Percentiles rank a stretch among this genome's conserved stretches.
Evolutionary conservation across 2,329 filamentous ascomycete species (phyloP).

Genomic region (Colletotrichum endophyticum): DNA sequence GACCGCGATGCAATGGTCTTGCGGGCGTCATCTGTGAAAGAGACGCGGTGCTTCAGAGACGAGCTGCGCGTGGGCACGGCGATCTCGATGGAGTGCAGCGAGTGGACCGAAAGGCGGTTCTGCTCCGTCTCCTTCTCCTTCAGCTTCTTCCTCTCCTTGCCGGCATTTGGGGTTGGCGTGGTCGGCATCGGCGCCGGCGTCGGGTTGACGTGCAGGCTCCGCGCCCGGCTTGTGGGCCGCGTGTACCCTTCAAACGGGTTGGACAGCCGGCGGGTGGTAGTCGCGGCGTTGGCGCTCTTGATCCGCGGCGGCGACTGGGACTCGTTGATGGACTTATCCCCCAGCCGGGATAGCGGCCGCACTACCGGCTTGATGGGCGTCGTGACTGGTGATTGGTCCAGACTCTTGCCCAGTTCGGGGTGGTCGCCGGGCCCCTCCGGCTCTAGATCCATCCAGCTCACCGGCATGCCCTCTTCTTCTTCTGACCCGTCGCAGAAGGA

Average conservation of each 20-base stretch:
- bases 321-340: conserved; percentile 15
- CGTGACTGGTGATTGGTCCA: conserved; percentile 6
- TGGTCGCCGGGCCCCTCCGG: conserved; percentile 15
- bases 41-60: conserved; percentile 16
- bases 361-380: conserved; percentile 15
- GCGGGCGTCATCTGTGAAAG: conserved; percentile 8
- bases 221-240: conserved; percentile 14
- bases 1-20: conserved; percentile 1
- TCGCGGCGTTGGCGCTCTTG: conserved; percentile 17
- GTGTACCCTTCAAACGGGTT: conserved; percentile 19
- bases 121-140: background rate
- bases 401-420: conserved; percentile 18
- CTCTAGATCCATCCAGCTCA: conserved; percentile 25
- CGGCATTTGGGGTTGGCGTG: background rate
- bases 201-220: conserved; percentile 15
- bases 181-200: background rate
- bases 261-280: background rate
- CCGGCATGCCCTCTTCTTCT: background rate
- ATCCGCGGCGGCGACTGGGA: conserved; percentile 13
- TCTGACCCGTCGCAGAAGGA: conserved; percentile 8
- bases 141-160: background rate
- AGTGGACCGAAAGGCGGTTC: background rate
- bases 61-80: conserved; percentile 18
- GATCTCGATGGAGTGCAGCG: conserved; percentile 12
- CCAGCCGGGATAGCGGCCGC: conserved; percentile 14